Conservation (phyloP, 805 yeast genomes). For the Pichia cabralensis region DNA sequence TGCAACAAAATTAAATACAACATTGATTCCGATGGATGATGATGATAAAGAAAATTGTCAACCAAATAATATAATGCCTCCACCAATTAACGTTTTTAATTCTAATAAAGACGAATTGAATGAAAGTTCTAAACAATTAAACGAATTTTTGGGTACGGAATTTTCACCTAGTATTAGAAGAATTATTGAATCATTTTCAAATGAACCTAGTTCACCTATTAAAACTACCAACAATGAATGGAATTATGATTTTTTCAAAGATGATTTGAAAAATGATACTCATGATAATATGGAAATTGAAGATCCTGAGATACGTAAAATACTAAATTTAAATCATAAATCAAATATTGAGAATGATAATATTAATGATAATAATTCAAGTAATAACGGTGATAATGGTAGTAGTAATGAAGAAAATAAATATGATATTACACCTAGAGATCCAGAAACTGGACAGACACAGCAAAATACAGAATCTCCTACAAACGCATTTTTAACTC, state of each 20-base stretch:
- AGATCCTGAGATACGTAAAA: conserved; percentile 21
- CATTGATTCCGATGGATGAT: conserved; percentile 42
- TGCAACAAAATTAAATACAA: conserved; percentile 46
- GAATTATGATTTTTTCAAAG: conserved; percentile 20
- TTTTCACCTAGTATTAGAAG: conserved; percentile 27
- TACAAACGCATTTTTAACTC: conserved; percentile 1
- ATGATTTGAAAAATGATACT: neutral
- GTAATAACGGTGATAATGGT: too few species aligned
- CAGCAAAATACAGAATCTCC: conserved; percentile 12
- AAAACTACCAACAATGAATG: conserved; percentile 20
- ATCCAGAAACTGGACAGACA: conserved; percentile 22
- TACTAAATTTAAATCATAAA: conserved; percentile 8
- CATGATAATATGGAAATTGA: conserved; percentile 7
- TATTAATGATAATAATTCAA: neutral
- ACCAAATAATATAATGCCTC: conserved; percentile 3
- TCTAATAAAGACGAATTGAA: too few species aligned
- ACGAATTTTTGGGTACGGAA: conserved; percentile 17
- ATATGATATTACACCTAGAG: conserved; percentile 24
- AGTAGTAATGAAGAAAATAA: too few species aligned
- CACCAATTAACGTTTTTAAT: neutral
- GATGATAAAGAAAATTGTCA: conserved; percentile 25
- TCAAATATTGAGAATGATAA: neutral
- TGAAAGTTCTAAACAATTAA: neutral
- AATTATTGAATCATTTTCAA: conserved; percentile 24
- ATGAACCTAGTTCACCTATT: conserved; percentile 21